Base-by-base conservation (phyloP, 345 rosid species). In the Populus davidiana region DNA sequence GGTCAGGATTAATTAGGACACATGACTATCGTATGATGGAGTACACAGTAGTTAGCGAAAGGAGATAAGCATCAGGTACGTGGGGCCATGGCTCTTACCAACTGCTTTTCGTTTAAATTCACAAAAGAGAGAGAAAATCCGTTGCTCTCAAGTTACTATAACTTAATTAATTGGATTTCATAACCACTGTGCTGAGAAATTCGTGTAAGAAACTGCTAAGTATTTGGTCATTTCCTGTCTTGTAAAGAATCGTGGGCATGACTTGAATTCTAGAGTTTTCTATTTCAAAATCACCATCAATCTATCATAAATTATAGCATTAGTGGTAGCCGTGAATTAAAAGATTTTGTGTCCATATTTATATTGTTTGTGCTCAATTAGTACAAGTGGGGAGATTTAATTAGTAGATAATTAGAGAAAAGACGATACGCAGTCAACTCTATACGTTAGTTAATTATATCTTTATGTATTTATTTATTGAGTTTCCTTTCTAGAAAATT, bases 1-100 rank as follows among this genome's bases (percentile, higher is more conserved):
- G 65, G 80, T 31, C 64, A 9, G 23, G 65, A 77, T 23, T 21
- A 16, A 47, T 31, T 64, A 71, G 75, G 71, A 35, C 36, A 64
- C 39, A 43, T 29, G 66, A 36, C 65, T 27, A 47, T 52, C 64
- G 65, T 71, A 75, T 33, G 59, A 71, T 31, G 3, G 21, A 38
- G 21, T 20, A 29, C 67, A 50, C 23, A 17, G 38, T 23, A 36
- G 49, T 14, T 29, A 18, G 17, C 25, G 39, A 47, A 67, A 66
- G 64, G 17, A 18, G 75, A 77, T 70, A 70, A 71, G 64, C 73
- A 78, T 52, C 63, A 59, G 6, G 29, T 35, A 52, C 56, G 59
- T 78, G 72, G 76, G 72, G 72, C 59, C 71, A 50, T 5, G n/a
- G 27, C 67, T 44, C 33, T 69, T 69, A 35, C 75, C 70, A 36